phyloP scores from a whole-genome alignment of 805 yeast genomes.

The Nakazawaea populi region DNA sequence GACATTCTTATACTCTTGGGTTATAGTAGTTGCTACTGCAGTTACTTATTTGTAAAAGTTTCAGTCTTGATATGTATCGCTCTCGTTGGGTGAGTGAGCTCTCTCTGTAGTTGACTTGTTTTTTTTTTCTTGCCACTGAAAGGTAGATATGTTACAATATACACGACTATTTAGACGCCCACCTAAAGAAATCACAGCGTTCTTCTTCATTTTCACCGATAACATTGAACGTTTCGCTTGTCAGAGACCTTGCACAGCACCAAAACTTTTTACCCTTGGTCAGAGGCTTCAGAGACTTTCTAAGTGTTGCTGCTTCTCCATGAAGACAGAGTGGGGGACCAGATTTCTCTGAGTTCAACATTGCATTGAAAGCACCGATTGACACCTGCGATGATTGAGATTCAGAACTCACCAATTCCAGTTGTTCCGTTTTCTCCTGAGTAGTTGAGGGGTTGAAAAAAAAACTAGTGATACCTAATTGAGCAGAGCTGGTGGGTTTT shows the following conservation, averaged over 20 bases:
- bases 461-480: conserved; percentile 7
- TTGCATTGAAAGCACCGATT: conserved; percentile 15
- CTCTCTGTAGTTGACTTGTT: not conserved
- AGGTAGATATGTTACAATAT: not conserved
- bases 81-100: not conserved
- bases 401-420: not conserved
- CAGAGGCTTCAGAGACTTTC: conserved; percentile 34
- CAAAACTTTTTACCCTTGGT: conserved; percentile 46
- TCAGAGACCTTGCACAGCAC: conserved; percentile 38
- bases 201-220: conserved; percentile 17
- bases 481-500: not conserved
- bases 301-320: conserved; percentile 36
- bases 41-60: no score
- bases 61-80: not conserved
- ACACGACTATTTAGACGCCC: conserved; percentile 30
- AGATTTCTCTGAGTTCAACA: conserved; percentile 14
- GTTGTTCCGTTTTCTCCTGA: not conserved
- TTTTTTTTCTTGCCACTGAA: conserved; percentile 5
- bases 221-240: conserved; percentile 19
- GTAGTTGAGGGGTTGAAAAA: conserved; percentile 2
- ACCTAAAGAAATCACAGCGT: conserved; percentile 50
- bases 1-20: conserved; percentile 42
- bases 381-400: conserved; percentile 10
- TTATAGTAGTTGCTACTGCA: no score
- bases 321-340: conserved; percentile 41